Base-by-base conservation (phyloP, 2,329 filamentous ascomycete species). In the Phaeosphaeria sp. region DNA sequence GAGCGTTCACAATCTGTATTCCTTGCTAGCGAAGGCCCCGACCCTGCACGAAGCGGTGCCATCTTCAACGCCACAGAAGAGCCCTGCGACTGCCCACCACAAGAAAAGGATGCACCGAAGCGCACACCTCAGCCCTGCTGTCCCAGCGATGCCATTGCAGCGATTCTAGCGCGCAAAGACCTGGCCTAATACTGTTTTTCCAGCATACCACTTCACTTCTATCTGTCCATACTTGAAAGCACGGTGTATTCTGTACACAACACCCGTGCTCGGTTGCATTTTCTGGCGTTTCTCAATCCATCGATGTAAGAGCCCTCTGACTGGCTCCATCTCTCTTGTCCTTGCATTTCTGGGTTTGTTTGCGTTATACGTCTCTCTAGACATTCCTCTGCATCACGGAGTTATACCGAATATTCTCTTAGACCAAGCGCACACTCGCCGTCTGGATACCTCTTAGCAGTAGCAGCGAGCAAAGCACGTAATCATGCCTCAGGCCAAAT, bases 61-160 rank as follows among this genome's bases (percentile, higher is more conserved):
- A 56, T 60, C 46, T 65, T 62, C 36, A 52, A 50, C 2, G 43
- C 66, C n/a, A 56, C 59, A 9, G 66, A 67, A 20, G 54, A 60
- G 33, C 46, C 54, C 23, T 66, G 64, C 47, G 59, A 55, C 21
- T 64, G 61, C 36, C 53, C 63, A 17, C 58, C 64, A 18, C n/a
- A 46, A 17, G 58, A 62, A 20, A 48, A 54, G 11, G 59, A 58
- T 17, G 48, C 42, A 27, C 63, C 63, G 3, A 64, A 63, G 51
- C 63, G 62, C 20, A 70, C 68, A 46, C 50, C 59, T 3, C 55
- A 68, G 21, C 60, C 57, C 3, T 63, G 59, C 41, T 65, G 66
- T 43, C 67, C 66, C n/a, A 69, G 67, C 54, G 67, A 70, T 17
- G 67, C 67, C 36, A 68, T 70, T 27, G 66, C 66, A 43, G 66